phyloP scores from a whole-genome alignment of 1,284 basidiomycete genomes.

The Rhodotorula sp. region DNA sequence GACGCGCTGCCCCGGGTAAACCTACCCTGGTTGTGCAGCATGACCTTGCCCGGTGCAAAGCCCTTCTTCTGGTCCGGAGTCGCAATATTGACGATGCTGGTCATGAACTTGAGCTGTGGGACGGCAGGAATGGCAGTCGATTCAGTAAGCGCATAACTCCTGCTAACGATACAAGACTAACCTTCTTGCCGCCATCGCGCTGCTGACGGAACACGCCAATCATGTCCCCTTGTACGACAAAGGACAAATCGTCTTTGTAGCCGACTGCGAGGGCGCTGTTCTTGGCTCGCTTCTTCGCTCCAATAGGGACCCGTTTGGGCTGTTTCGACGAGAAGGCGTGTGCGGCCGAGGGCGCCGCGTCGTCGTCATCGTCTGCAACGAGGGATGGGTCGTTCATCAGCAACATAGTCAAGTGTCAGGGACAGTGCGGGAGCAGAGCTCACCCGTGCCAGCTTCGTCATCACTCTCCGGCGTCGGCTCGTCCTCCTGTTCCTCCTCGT shows the following conservation, averaged over 20 bases:
- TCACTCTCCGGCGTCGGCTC: conserved; percentile 69
- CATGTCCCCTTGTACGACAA: conserved; percentile 90
- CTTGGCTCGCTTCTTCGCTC: conserved; percentile 54
- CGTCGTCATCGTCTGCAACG: conserved; percentile 16
- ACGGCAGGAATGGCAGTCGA: not conserved
- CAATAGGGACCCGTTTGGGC: conserved; percentile 15
- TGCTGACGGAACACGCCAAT: conserved; percentile 91
- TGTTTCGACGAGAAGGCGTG: conserved; percentile 11
- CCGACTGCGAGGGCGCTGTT: conserved; percentile 69
- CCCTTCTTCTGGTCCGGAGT: conserved; percentile 61
- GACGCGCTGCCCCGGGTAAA: not conserved
- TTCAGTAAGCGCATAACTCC: not conserved
- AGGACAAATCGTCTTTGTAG: conserved; percentile 88
- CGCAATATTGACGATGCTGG: conserved; percentile 79
- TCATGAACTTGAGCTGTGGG: conserved; percentile 73
- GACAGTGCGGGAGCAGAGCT: conserved; percentile 35
- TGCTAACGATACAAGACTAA: conserved; percentile 6
- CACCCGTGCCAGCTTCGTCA: conserved; percentile 55
- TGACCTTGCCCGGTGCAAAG: conserved; percentile 87
- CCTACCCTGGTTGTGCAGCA: conserved; percentile 81
- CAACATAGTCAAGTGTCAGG: not conserved
- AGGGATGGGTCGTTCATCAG: not conserved
- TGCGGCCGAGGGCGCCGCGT: conserved; percentile 1
- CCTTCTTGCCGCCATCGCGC: conserved; percentile 55
- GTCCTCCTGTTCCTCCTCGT: conserved; percentile 57